Evolutionary conservation across 2,329 filamentous ascomycete species (phyloP).

Genomic region (Pseudogymnoascus sp.): DNA sequence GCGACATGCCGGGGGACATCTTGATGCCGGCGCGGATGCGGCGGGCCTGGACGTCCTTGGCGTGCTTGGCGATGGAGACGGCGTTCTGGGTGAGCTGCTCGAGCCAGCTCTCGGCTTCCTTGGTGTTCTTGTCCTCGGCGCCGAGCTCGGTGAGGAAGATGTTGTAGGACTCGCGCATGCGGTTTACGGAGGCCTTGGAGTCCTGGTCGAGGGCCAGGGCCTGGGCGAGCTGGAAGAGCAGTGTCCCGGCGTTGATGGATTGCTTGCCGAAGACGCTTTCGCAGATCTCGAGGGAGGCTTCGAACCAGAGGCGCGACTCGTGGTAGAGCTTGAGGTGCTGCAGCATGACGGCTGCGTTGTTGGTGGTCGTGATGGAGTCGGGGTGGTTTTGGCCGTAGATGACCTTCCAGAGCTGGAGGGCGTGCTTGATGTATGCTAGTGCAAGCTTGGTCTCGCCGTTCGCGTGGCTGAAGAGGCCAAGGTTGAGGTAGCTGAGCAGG

Average conservation of each 20-base stretch:
- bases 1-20: conserved; percentile 52
- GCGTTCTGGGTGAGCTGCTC: conserved; percentile 94
- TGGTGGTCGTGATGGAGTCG: conserved; percentile 96
- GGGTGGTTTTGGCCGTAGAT: conserved; percentile 91
- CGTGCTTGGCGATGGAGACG: conserved; percentile 87
- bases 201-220: conserved; percentile 93
- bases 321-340: conserved; percentile 92
- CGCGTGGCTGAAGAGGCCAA: conserved; percentile 88
- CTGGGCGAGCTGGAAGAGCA: conserved; percentile 95
- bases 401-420: conserved; percentile 90
- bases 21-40: conserved; percentile 62
- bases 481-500: conserved; percentile 88
- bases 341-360: conserved; percentile 98
- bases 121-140: conserved; percentile 89
- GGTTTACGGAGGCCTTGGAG: conserved; percentile 79
- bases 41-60: conserved; percentile 73
- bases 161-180: conserved; percentile 94
- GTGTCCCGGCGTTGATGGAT: conserved; percentile 86
- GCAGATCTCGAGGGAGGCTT: conserved; percentile 81
- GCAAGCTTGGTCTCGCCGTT: conserved; percentile 82
- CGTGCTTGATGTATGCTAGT: conserved; percentile 84
- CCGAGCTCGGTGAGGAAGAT: conserved; percentile 87
- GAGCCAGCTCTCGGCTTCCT: conserved; percentile 94
- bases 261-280: conserved; percentile 82
- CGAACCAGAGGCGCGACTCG: conserved; percentile 94